Conservation (phyloP, 2,329 filamentous ascomycete genomes). For the Sclerotinia borealis region DNA sequence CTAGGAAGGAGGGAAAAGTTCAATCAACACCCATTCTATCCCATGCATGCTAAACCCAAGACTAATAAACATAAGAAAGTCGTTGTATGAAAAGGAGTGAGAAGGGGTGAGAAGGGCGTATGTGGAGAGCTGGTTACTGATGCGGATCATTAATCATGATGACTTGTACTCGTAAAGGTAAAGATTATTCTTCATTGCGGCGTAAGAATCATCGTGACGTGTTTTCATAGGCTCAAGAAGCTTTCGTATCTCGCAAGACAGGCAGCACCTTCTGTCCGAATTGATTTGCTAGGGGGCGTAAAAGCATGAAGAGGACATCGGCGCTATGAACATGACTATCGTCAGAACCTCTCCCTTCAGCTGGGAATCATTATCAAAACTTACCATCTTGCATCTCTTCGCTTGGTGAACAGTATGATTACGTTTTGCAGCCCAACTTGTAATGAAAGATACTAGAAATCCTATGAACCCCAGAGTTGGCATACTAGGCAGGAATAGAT, state of each 20-base stretch:
- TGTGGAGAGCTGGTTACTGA: background rate
- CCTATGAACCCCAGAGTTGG: conserved; percentile 23
- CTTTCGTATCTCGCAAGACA: background rate
- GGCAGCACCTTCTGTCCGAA: background rate
- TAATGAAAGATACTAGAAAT: conserved; percentile 19
- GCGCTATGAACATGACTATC: background rate
- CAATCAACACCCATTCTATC: background rate
- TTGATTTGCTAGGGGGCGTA: background rate
- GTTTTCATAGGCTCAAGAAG: background rate
- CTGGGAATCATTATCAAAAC: background rate
- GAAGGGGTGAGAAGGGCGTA: background rate
- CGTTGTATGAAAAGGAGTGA: background rate
- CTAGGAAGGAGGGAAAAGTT: background rate
- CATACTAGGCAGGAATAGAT: conserved; percentile 9
- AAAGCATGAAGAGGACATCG: conserved; percentile 3
- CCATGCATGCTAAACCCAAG: background rate
- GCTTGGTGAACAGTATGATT: background rate
- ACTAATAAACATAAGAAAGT: background rate
- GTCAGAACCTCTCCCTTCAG: background rate
- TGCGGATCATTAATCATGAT: background rate
- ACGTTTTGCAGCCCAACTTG: conserved; percentile 20
- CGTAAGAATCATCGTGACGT: background rate
- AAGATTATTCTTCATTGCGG: background rate
- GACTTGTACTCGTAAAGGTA: background rate
- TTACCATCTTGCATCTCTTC: background rate